Percentiles rank a stretch among this genome's conserved stretches.
Evolutionary conservation across 1,284 basidiomycete genomes (phyloP).

Genomic region (Ustilago nuda): DNA sequence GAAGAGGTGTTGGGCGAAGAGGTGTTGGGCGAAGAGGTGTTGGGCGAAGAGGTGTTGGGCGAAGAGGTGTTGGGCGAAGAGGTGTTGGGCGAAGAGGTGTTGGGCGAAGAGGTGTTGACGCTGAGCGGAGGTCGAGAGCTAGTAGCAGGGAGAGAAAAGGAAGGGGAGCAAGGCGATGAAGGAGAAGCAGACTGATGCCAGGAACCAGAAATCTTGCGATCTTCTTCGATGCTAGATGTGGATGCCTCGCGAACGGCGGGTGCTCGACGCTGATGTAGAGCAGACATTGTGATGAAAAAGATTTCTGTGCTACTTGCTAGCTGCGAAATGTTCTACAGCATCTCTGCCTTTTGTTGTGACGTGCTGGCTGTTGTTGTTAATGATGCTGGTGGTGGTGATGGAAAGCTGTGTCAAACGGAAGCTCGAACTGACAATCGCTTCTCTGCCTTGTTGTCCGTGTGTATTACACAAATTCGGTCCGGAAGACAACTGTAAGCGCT

Average conservation of each 20-base stretch:
- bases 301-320: background rate
- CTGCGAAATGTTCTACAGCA: conserved; percentile 11
- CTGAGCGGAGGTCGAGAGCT: conserved; percentile 10
- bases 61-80: background rate
- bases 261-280: conserved; percentile 28
- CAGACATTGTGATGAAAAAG: conserved; percentile 16
- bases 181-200: conserved; percentile 9
- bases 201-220: conserved; percentile 44
- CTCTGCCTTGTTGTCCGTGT: background rate
- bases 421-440: background rate
- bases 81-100: background rate
- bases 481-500: conserved; percentile 3
- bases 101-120: conserved; percentile 4
- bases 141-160: background rate
- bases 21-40: conserved; percentile 10
- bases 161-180: background rate
- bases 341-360: background rate
- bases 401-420: background rate
- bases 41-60: background rate
- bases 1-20: background rate
- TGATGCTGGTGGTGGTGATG: background rate
- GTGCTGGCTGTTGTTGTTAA: background rate
- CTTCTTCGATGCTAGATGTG: conserved; percentile 46
- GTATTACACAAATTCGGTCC: conserved; percentile 2
- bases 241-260: conserved; percentile 38